A percentile compares a stretch with the other conserved stretches of the same genome.
Evolutionary conservation across 257 asterid genomes (phyloP).

Genomic region (Eustoma russellianum): DNA sequence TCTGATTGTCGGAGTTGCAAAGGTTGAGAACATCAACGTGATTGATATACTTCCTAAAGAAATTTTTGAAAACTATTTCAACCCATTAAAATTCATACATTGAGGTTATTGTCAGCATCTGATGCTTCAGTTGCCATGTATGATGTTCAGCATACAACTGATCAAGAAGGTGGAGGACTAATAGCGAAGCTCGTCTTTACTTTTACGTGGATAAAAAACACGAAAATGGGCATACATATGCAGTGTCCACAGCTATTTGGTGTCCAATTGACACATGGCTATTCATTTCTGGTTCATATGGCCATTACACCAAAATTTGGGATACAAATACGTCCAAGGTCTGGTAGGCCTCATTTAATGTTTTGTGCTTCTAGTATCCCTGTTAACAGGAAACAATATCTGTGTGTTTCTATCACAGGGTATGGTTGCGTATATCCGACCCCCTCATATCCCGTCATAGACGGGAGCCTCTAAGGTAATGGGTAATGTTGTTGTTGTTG

Average conservation of each 20-base stretch:
- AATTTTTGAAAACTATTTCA: too few species aligned
- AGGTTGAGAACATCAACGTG: too few species aligned
- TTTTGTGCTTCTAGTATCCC: neutral
- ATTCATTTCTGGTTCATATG: conserved; percentile 90
- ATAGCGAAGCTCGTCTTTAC: conserved; percentile 64
- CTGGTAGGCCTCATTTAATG: neutral
- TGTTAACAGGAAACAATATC: too few species aligned
- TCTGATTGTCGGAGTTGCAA: too few species aligned
- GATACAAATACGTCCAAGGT: conserved; percentile 91
- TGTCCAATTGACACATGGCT: conserved; percentile 93
- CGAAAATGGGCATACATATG: conserved; percentile 70
- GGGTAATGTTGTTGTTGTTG: too few species aligned
- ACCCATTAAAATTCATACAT: too few species aligned
- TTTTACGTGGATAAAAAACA: conserved; percentile 79
- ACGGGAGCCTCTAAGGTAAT: too few species aligned
- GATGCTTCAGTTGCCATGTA: conserved; percentile 90
- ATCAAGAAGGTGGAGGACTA: conserved; percentile 48
- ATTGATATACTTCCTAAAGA: too few species aligned
- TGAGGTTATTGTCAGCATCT: too few species aligned
- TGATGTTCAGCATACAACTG: conserved; percentile 71
- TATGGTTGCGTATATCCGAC: too few species aligned
- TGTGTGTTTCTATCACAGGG: too few species aligned
- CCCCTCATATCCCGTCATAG: too few species aligned
- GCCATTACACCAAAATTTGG: conserved; percentile 88
- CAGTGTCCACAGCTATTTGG: conserved; percentile 85